phyloP scores from a whole-genome alignment of 208 protist genomes.

The Trypanosoma congolense region DNA sequence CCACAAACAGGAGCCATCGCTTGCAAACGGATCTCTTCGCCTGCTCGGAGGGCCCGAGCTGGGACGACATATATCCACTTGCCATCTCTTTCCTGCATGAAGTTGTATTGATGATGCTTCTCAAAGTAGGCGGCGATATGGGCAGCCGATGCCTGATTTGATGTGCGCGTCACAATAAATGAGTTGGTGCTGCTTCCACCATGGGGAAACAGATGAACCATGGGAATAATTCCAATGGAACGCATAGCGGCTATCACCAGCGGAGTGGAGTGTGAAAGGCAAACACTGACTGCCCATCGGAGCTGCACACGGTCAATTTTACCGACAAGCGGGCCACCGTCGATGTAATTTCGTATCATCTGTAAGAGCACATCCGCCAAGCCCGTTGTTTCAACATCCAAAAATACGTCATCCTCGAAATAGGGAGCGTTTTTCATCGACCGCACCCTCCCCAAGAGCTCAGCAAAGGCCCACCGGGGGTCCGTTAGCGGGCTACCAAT shows the following conservation, averaged over 20 bases:
- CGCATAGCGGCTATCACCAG: slow-evolving; percentile 55
- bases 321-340: slow-evolving; percentile 83
- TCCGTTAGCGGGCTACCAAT: slow-evolving; percentile 73
- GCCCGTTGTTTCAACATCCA: slow-evolving; percentile 48
- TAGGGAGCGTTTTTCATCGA: slow-evolving; percentile 86
- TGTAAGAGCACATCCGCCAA: slow-evolving; percentile 85
- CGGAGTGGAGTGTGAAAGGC: slow-evolving; percentile 83
- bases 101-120: slow-evolving; percentile 49
- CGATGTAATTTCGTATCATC: slow-evolving; percentile 91
- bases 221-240: slow-evolving; percentile 80
- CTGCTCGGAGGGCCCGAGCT: slow-evolving; percentile 39
- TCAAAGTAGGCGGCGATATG: slow-evolving; percentile 57
- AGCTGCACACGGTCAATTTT: slow-evolving; percentile 73
- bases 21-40: slow-evolving; percentile 74
- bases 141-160: slow-evolving; percentile 27
- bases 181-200: slow-evolving; percentile 67
- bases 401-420: slow-evolving; percentile 71
- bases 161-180: slow-evolving; percentile 62
- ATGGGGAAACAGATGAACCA: slow-evolving; percentile 87
- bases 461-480: slow-evolving; percentile 56
- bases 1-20: slow-evolving; percentile 87
- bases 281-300: slow-evolving; percentile 82
- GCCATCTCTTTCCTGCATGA: slow-evolving; percentile 31
- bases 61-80: slow-evolving; percentile 80
- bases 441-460: slow-evolving; percentile 54